Conservation (phyloP, 306 rosid genomes). For the Oxytropis ochrocephala region DNA sequence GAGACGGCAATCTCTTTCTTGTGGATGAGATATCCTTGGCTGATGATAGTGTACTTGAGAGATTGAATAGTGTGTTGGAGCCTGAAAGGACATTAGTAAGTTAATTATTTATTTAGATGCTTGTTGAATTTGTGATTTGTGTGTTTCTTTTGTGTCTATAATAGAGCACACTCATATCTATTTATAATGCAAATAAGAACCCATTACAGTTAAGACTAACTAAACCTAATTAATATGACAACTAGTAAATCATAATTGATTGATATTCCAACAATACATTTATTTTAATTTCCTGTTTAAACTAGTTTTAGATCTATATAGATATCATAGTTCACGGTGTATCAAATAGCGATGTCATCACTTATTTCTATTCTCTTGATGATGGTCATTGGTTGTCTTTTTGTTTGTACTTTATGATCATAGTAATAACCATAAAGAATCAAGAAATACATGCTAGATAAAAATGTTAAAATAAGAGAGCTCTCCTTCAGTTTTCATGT, state of each 20-base stretch:
- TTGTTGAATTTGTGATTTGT: too few species aligned
- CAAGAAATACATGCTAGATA: not conserved
- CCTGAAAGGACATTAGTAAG: conserved; percentile 83
- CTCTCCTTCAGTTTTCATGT: not conserved
- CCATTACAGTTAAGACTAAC: too few species aligned
- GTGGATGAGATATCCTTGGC: conserved; percentile 96
- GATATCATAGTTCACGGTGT: not conserved
- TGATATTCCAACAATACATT: not conserved
- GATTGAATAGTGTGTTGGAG: conserved; percentile 92
- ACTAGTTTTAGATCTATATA: not conserved
- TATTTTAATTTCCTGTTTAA: not conserved
- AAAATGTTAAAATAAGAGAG: not conserved
- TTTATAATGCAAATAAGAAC: too few species aligned
- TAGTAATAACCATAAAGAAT: not conserved
- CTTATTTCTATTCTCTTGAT: not conserved
- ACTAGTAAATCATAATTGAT: too few species aligned
- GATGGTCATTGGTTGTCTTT: not conserved
- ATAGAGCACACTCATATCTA: too few species aligned
- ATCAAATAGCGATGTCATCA: not conserved
- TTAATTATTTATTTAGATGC: not conserved
- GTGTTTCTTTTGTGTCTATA: too few species aligned
- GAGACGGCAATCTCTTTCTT: conserved; percentile 75
- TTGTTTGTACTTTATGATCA: not conserved
- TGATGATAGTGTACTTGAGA: conserved; percentile 97
- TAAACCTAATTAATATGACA: too few species aligned